Conservation (phyloP, 306 rosid genomes). For the Prinsepia uniflora region DNA sequence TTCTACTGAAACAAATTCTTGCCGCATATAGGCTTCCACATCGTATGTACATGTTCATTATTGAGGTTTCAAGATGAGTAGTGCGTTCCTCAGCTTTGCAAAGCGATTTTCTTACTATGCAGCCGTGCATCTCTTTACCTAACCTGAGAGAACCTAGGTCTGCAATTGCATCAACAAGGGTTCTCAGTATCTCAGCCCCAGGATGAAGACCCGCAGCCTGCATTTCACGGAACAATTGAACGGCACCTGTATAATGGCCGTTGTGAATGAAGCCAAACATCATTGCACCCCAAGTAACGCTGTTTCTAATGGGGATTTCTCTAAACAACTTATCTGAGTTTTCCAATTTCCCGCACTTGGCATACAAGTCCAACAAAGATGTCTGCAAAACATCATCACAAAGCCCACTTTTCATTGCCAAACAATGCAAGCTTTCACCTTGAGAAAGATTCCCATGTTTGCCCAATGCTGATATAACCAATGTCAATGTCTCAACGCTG, state of each 20-base stretch:
- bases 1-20: constrained; percentile 29
- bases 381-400: constrained; percentile 40
- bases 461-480: constrained; percentile 41
- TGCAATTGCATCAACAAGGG: constrained; percentile 47
- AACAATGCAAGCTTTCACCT: constrained; percentile 41
- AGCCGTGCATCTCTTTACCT: constrained; percentile 44
- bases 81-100: constrained; percentile 12
- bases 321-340: constrained; percentile 35
- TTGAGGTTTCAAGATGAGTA: constrained; percentile 40
- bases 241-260: constrained; percentile 39
- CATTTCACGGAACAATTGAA: constrained; percentile 38
- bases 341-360: constrained; percentile 41
- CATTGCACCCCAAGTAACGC: constrained; percentile 47
- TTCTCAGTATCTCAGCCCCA: constrained; percentile 38
- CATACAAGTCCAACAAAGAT: constrained; percentile 47
- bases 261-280: constrained; percentile 52
- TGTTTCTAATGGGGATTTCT: constrained; percentile 32
- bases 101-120: constrained; percentile 32
- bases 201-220: constrained; percentile 30
- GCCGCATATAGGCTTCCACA: constrained; percentile 46
- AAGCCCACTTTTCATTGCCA: constrained; percentile 43
- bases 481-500: constrained; percentile 37
- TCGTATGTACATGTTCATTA: constrained; percentile 52
- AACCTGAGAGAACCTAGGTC: constrained; percentile 49
- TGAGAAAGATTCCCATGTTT: constrained; percentile 32